Percentiles rank a stretch among this genome's conserved stretches.
These are phyloP conservation scores for Xylariaceae sp. DNA, from an alignment of 2,329 filamentous ascomycete genomes.

Conservation along the genomic window DNA sequence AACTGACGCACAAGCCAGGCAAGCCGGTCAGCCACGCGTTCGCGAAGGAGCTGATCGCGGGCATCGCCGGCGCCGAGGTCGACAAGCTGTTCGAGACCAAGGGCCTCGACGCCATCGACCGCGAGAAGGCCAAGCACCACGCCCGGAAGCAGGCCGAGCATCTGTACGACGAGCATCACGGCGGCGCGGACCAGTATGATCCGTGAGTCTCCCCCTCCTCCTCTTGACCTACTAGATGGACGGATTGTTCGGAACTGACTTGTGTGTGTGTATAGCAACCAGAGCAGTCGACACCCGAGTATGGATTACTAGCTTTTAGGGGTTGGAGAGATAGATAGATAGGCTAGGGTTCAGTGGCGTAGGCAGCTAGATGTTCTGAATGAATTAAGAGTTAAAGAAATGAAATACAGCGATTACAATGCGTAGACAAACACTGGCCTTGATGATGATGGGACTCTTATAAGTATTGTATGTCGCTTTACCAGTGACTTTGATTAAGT, in stretches of 20 bases:
- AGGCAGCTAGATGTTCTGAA: neutral
- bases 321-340: too few relatives aligned
- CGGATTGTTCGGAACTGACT: too few relatives aligned
- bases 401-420: too few relatives aligned
- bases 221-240: too few relatives aligned
- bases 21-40: slow-evolving; percentile 72
- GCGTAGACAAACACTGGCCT: too few relatives aligned
- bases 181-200: slow-evolving; percentile 54
- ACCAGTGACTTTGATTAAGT: too few relatives aligned
- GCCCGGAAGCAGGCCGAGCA: slow-evolving; percentile 60
- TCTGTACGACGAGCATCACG: slow-evolving; percentile 67
- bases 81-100: slow-evolving; percentile 76
- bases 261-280: slow-evolving; percentile 9
- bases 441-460: neutral
- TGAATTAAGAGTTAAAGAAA: neutral
- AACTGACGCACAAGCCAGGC: slow-evolving; percentile 49
- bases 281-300: slow-evolving; percentile 14
- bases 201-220: slow-evolving; percentile 47
- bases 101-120: slow-evolving; percentile 63
- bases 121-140: slow-evolving; percentile 60
- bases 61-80: slow-evolving; percentile 72
- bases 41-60: slow-evolving; percentile 77
- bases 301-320: slow-evolving; percentile 25
- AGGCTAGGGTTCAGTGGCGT: neutral
- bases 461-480: neutral